Evolutionary conservation across 2,329 filamentous ascomycete species (phyloP), one percentile per base, ranked within the genome.

Genomic region (Geosmithia putterillii): DNA sequence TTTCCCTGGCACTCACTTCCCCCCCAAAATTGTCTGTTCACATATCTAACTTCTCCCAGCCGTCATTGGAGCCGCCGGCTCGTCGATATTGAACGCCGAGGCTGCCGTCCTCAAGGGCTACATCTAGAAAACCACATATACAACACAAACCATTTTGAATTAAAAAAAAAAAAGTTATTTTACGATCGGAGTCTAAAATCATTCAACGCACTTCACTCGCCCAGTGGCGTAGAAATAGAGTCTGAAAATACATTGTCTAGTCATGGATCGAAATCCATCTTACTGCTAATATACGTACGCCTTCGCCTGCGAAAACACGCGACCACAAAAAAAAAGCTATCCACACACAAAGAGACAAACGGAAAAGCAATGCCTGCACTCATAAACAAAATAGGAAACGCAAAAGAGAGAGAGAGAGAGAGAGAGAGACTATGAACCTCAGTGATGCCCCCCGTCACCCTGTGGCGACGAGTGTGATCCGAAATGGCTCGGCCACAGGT

Each of bases 21-120:
- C 10, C 28, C 15, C 28, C 15, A 63, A 66, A 42, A n/a, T 32
- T 32, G 4, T 32, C 7, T 35, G 2, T 20, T 41, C 12, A 4
- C 18, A 6, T 22, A 6, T 35, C 20, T 10, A 36, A 36, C 14
- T 14, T 23, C 34, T 8, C 17, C 15, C 44, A 79, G 81, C 90
- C 48, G 84, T 98, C 44, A 90, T 98, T 59, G 90, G 90, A 51
- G 92, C 92, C 25, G 89, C 90, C n/a, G 92, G 92, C 10, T 94
- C 87, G 2, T 94, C 86, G 25, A 95, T 96, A 64, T 64, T 96
- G 53, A 96, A 96, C 56, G 88, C 89, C 22, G 90, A 95, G 63
- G 87, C 88, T 22, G 87, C 88, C 20, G 81, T 95, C 10, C 75
- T 95, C 51, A 94, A 94, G 70, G 90, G 89, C 5, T 86, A 82